Evolutionary conservation across 148 eudicot genomes (phyloP), one percentile per base, ranked within the genome.

Genomic region (Spergularia bocconei): DNA sequence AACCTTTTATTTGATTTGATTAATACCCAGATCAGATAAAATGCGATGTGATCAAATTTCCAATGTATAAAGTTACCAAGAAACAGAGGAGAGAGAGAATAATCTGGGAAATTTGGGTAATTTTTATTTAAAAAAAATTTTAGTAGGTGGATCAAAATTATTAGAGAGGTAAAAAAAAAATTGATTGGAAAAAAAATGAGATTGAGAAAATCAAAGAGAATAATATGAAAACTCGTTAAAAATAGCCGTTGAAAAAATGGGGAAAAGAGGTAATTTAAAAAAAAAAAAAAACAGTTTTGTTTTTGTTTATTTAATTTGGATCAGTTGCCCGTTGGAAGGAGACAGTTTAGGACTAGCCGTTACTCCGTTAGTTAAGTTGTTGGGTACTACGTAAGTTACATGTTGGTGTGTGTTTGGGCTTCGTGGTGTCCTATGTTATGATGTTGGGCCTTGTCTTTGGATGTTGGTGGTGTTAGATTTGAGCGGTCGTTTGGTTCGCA

Each of bases 161-260:
- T 21, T 48, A 17, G 53, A 33, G 65, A 69, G 39, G 53, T 6
- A 41, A 13, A 44, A n/a, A 74, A 74, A 38, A 13, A 10, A 21
- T 57, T 23, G 47, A 63, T 63, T 63, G 62, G 17, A 48, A 20
- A 33, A 39, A 57, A 8, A 16, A 38, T 38, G 23, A n/a, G 25
- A 44, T 25, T 5, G 53, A 60, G 14, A 69, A 13, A 17, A 8
- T 25, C 9, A 51, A 13, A 59, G 47, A 55, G 68, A 38, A 29
- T 44, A 65, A 13, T 21, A 36, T 33, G 23, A 21, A 10, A 36
- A 64, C 53, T 76, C 62, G 79, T 80, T 80, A 76, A 71, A 76
- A 80, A 76, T 76, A 80, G 79, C 79, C 83, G 83, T 80, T 80
- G 60, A 59, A 41, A 19, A 39, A 19, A 39, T 67, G 54, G 78